Base-by-base conservation (phyloP, 805 yeast species). In the Candida piceae region DNA sequence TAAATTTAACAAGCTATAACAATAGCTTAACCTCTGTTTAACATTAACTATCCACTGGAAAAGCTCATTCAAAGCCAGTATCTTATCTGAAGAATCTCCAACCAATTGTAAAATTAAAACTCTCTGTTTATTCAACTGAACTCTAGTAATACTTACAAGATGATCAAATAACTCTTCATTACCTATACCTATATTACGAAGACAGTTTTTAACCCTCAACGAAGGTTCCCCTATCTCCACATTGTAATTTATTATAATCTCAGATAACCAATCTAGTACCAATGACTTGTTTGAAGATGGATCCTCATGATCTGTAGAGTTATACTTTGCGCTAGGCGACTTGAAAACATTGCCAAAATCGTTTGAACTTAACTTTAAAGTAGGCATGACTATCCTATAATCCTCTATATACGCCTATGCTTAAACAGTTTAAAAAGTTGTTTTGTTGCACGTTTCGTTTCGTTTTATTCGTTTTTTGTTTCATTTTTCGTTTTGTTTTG, bases 231-330 rank as follows among this genome's bases (percentile, higher is more conserved):
- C 16, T 8, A 35, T 19, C 5, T 36, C 48, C 8, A 22, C 25
- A 9, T 27, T 39, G 20, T 38, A 39, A 16, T 36, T 26, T 11
- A 21, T 25, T 4, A 52, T 31, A 17, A 44, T 31, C 29, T 53
- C 54, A 3, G 45, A 35, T 12, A 50, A 21, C 62, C 62, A 57
- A 26, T 57, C 58, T 12, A 57, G 17, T 3, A 54, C 32, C 21
- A 43, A 30, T 0, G 46, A 43, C 9, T 32, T 34, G 30, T 54
- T 49, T 1, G 58, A 49, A 15, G 52, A 42, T 5, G 55, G 54
- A 31, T 53, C 55, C 4, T 50, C 52, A 11, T 44, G 49, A 13
- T 48, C 48, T 12, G 34, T 16, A 2, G 33, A 21, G 18, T 15
- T 9, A 21, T 32, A 34, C 13, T 35, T 38, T 11, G 35, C 26